Evolutionary conservation across 2,329 filamentous ascomycete genomes (phyloP), one percentile per base, ranked within the genome.

Genomic region (Fusarium agapanthi): DNA sequence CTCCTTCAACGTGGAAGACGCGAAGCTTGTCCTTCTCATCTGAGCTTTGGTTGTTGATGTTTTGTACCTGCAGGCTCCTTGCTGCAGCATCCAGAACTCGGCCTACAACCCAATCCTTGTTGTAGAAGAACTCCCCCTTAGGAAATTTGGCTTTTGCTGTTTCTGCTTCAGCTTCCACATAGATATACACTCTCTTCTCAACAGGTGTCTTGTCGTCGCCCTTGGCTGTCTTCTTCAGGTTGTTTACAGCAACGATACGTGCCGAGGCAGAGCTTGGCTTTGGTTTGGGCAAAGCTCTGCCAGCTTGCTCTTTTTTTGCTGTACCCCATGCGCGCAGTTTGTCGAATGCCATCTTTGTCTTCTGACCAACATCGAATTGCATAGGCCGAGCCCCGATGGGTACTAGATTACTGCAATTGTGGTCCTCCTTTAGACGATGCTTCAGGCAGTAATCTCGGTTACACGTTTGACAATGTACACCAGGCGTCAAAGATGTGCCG

Each of bases 1-100:
- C 96, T 0, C 92, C 93, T 79, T 99, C 95, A 1, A 99, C 93
- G 80, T 98, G 95, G 78, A 97, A 99, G 1, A 99, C 90, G 14
- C 96, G 85, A 73, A 99, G 81, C 81, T 92, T 92, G 66, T 95
- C 91, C 79, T 92, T 91, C 83, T 97, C 94, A 18, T 91, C 88
- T 6, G 88, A 88, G 2, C 90, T 91, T 75, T 92, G 87, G 77
- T 97, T 97, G 79, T 97, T 97, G 71, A 95, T 82, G 75, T 97
- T 97, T 78, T 93, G 88, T 14, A 97, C 90, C 83, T 95, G 93
- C 66, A 97, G 80, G 63, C 88, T 88, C 81, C 89, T 91, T 1
- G 94, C 94, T 22, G 94, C 94, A 10, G 91, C 88, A 79, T 97
- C 94, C 59, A 97, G 83, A 26, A 96, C 87, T 53, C 94, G 86